Percentiles rank a stretch among this genome's conserved stretches.
Evolutionary conservation across 2,329 filamentous ascomycete genomes (phyloP).

Genomic region (Incumbomyces lentus): DNA sequence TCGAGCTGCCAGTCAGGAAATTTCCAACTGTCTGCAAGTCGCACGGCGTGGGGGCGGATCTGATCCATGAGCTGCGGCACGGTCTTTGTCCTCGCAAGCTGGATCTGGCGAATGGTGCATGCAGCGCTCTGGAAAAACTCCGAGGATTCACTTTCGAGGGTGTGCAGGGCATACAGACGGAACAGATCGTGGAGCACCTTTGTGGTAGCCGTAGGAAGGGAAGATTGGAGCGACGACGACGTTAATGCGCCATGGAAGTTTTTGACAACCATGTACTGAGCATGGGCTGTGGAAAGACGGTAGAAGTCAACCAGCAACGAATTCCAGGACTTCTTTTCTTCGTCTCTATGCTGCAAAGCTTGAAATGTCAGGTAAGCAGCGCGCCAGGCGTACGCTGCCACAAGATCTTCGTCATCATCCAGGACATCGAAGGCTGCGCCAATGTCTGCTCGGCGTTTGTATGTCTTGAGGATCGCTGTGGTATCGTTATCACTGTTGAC

Average conservation of each 20-base stretch:
- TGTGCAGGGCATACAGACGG: constrained; percentile 55
- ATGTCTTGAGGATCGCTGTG: constrained; percentile 53
- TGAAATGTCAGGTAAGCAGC: constrained; percentile 66
- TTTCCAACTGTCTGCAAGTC: constrained; percentile 63
- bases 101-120: constrained; percentile 62
- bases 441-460: constrained; percentile 55
- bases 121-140: constrained; percentile 65
- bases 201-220: constrained; percentile 49
- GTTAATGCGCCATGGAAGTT: constrained; percentile 65
- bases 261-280: constrained; percentile 68
- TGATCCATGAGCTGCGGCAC: constrained; percentile 62
- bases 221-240: constrained; percentile 39
- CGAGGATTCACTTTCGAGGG: constrained; percentile 56
- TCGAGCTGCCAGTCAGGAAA: constrained; percentile 73
- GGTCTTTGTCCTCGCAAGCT: constrained; percentile 54
- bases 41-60: constrained; percentile 61
- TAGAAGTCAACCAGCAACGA: constrained; percentile 68
- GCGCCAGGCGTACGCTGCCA: constrained; percentile 66
- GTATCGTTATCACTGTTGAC: constrained; percentile 59
- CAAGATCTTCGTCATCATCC: constrained; percentile 58
- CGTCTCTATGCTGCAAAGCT: constrained; percentile 61
- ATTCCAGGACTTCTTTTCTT: constrained; percentile 68
- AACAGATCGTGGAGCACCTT: constrained; percentile 55
- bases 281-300: constrained; percentile 63
- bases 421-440: constrained; percentile 67